Percentiles rank a stretch among this genome's conserved stretches.
phyloP scores from a whole-genome alignment of 176 grass and related monocot species.

The Oryza glaberrima region DNA sequence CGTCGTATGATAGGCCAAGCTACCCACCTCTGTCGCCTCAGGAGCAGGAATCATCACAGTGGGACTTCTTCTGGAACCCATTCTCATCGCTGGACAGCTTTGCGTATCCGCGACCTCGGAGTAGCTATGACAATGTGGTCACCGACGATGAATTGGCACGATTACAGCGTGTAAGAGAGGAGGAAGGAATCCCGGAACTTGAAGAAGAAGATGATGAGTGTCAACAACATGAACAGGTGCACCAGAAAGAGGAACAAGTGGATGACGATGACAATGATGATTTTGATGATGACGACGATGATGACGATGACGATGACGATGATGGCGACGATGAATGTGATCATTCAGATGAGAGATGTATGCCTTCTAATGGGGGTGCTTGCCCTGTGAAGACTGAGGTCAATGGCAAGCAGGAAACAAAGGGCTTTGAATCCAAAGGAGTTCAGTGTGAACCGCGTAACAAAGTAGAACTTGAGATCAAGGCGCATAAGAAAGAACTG shows the following conservation, averaged over 20 bases:
- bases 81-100: conserved; percentile 74
- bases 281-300: not conserved
- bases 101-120: conserved; percentile 60
- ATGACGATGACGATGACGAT: conserved; percentile 21
- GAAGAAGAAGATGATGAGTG: conserved; percentile 78
- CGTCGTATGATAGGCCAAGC: conserved; percentile 55
- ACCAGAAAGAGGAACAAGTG: conserved; percentile 45
- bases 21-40: conserved; percentile 68
- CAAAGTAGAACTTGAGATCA: conserved; percentile 57
- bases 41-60: conserved; percentile 66
- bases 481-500: conserved; percentile 70
- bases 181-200: conserved; percentile 98
- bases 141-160: conserved; percentile 84
- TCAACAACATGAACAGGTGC: conserved; percentile 49
- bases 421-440: conserved; percentile 66
- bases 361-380: conserved; percentile 37
- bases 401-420: conserved; percentile 56
- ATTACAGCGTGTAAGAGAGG: conserved; percentile 81
- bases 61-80: conserved; percentile 96
- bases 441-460: conserved; percentile 55
- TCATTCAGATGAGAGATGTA: conserved; percentile 48
- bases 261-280: conserved; percentile 30
- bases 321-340: conserved; percentile 38
- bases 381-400: conserved; percentile 36
- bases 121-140: conserved; percentile 56